Conservation (phyloP, 805 yeast species). For the Aciculoconidium aculeatum region DNA sequence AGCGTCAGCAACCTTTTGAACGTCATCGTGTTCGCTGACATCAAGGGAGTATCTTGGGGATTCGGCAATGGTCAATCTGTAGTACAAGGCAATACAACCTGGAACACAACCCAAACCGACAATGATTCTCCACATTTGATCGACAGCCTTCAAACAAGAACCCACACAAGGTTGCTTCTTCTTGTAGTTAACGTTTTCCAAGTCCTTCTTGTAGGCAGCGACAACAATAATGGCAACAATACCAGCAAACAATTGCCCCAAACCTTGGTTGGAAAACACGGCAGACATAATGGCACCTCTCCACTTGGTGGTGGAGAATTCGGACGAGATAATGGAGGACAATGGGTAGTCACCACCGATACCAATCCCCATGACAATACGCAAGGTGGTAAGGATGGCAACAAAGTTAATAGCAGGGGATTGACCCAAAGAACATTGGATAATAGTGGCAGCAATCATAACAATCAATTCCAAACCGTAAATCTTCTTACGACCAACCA, state of each 20-base stretch:
- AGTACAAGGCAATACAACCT: conserved; percentile 77
- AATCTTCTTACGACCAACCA: conserved; percentile 77
- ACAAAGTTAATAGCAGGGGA: conserved; percentile 69
- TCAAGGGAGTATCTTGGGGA: conserved; percentile 89
- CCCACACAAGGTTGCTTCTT: conserved; percentile 49
- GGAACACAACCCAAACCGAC: conserved; percentile 90
- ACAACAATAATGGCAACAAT: conserved; percentile 72
- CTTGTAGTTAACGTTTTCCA: conserved; percentile 46
- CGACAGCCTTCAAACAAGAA: conserved; percentile 70
- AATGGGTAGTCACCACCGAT: conserved; percentile 96
- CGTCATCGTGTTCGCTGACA: conserved; percentile 54
- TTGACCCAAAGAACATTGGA: conserved; percentile 69
- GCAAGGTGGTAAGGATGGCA: conserved; percentile 69
- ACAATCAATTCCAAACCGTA: conserved; percentile 84
- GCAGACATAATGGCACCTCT: conserved; percentile 98
- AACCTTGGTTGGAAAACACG: conserved; percentile 93
- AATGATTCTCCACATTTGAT: conserved; percentile 91
- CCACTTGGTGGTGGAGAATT: conserved; percentile 91
- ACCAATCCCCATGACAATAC: conserved; percentile 92
- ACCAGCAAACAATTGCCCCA: conserved; percentile 91
- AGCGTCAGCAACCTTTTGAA: conserved; percentile 48
- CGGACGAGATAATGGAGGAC: conserved; percentile 89
- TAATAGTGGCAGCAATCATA: conserved; percentile 73
- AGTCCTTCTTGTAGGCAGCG: conserved; percentile 65
- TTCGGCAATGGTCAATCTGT: conserved; percentile 90